Conservation (phyloP, 768 basidiomycete species). For the Rubroboletus pulcherrimus region DNA sequence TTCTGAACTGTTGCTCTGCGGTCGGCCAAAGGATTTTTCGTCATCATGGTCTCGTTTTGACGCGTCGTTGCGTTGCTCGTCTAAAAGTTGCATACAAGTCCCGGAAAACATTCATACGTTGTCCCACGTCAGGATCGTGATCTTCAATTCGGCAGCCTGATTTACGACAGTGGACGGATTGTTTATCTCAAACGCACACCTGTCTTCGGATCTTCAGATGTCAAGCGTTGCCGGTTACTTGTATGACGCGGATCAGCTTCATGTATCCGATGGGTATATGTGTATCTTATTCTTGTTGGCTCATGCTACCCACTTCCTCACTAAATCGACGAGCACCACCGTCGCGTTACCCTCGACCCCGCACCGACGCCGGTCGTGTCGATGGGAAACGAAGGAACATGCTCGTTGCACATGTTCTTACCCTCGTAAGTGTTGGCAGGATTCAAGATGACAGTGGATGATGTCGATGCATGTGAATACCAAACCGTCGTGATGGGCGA, state of each 20-base stretch:
- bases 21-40: not conserved
- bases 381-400: not conserved
- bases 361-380: not conserved
- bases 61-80: not conserved
- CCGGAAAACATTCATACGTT: not conserved
- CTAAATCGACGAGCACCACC: not conserved
- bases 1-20: not conserved
- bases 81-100: too few species aligned
- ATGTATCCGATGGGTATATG: not conserved
- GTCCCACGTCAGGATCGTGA: slow-evolving; percentile 3
- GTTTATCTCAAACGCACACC: not conserved
- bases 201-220: not conserved
- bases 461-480: not conserved
- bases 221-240: not conserved
- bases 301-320: not conserved
- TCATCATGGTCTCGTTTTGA: not conserved
- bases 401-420: not conserved
- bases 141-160: not conserved
- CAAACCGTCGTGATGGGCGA: not conserved
- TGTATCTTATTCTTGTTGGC: not conserved
- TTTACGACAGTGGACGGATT: not conserved
- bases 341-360: too few species aligned
- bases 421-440: not conserved
- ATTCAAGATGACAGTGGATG: not conserved
- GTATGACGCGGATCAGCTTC: slow-evolving; percentile 6